Conservation (phyloP, 202 grass and related monocot species). For the Dendrocalamus latiflorus region DNA sequence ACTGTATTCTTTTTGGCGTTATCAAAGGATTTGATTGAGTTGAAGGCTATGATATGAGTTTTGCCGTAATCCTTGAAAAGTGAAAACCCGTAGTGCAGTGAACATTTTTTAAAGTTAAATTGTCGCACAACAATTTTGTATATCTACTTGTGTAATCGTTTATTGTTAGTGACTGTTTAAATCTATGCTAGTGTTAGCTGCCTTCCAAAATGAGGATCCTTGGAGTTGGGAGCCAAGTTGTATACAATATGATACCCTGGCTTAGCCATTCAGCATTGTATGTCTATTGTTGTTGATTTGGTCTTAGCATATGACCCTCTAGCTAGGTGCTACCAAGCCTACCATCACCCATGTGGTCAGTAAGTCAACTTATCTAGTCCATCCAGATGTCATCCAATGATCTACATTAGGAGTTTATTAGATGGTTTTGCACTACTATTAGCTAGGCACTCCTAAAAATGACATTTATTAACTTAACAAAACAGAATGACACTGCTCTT, state of each 20-base stretch:
- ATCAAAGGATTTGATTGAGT: background rate
- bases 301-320: constrained; percentile 18
- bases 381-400: background rate
- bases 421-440: background rate
- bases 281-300: constrained; percentile 6
- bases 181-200: background rate
- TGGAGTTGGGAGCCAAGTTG: background rate
- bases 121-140: background rate
- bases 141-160: background rate
- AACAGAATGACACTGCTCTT: background rate
- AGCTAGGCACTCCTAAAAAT: background rate
- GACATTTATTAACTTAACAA: background rate
- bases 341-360: background rate
- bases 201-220: background rate
- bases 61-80: background rate
- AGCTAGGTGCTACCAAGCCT: background rate
- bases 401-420: background rate
- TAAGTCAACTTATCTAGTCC: background rate
- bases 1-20: background rate
- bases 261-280: background rate
- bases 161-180: background rate
- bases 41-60: background rate
- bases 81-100: background rate
- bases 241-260: background rate
- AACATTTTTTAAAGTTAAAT: background rate